These are phyloP conservation scores for Lasiosphaeria hispida DNA, from an alignment of 495 filamentous ascomycete species.

Conservation along the genomic window DNA sequence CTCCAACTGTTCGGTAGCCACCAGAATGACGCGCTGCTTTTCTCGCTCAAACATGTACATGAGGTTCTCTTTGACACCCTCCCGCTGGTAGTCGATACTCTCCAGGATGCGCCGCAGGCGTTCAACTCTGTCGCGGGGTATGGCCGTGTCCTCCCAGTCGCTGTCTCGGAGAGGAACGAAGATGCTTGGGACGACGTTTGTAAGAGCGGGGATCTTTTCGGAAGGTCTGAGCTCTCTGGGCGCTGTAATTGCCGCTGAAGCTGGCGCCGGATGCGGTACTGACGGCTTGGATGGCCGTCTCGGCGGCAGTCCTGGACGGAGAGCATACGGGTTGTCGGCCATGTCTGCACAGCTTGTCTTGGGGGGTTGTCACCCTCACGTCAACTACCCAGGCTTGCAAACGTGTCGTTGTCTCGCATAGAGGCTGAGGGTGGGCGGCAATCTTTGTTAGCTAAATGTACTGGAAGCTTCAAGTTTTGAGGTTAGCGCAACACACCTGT, in stretches of 20 bases:
- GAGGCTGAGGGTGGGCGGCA: too few species aligned
- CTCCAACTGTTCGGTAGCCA: slow-evolving; percentile 55
- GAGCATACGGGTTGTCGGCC: too few species aligned
- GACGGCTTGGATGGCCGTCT: too few species aligned
- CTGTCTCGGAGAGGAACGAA: slow-evolving; percentile 43
- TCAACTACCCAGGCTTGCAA: too few species aligned
- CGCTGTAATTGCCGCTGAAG: slow-evolving; percentile 26
- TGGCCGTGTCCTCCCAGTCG: slow-evolving; percentile 26
- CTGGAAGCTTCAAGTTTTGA: too few species aligned
- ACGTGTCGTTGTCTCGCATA: too few species aligned
- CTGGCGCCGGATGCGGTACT: too few species aligned
- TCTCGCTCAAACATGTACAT: slow-evolving; percentile 40
- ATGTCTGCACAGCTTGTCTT: too few species aligned
- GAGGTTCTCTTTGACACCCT: slow-evolving; percentile 42
- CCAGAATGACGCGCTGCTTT: slow-evolving; percentile 41
- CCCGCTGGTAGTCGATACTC: slow-evolving; percentile 42
- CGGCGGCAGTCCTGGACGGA: too few species aligned
- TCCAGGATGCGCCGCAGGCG: slow-evolving; percentile 35
- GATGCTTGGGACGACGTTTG: slow-evolving; percentile 37
- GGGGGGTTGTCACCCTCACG: too few species aligned
- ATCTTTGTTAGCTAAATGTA: too few species aligned
- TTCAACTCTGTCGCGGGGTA: slow-evolving; percentile 29
- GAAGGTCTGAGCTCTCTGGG: slow-evolving; percentile 52
- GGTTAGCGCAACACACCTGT: too few species aligned
- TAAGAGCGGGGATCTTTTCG: slow-evolving; percentile 33